Conservation (phyloP, 768 basidiomycete species). For the Xerocomus potaroensis region DNA sequence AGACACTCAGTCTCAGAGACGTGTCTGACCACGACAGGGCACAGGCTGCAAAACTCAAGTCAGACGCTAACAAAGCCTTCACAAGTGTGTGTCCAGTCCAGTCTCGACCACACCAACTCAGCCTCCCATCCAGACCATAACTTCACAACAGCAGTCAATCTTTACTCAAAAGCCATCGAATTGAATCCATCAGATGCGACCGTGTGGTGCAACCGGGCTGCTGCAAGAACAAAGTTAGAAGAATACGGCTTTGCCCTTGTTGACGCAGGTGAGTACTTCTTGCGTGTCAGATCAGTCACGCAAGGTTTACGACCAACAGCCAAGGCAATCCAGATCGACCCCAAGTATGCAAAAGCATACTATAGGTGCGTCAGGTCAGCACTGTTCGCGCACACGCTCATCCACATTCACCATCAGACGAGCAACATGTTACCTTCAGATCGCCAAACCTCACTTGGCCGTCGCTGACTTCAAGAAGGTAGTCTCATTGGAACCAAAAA, state of each 20-base stretch:
- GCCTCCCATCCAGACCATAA: constrained; percentile 49
- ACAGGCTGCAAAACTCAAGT: constrained; percentile 70
- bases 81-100: constrained; percentile 37
- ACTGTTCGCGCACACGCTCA: neutral
- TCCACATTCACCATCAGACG: constrained; percentile 46
- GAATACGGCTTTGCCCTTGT: constrained; percentile 89
- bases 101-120: neutral
- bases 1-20: constrained; percentile 46
- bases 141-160: constrained; percentile 67
- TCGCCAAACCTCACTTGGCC: constrained; percentile 81
- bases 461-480: constrained; percentile 86
- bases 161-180: constrained; percentile 84
- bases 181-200: constrained; percentile 86
- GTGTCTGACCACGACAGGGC: constrained; percentile 69
- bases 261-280: constrained; percentile 68
- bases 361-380: constrained; percentile 52
- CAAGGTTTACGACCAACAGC: constrained; percentile 39
- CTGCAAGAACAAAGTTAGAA: constrained; percentile 88
- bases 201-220: constrained; percentile 92
- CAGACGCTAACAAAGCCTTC: constrained; percentile 87
- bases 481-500: constrained; percentile 78
- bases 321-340: constrained; percentile 83
- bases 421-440: constrained; percentile 87
- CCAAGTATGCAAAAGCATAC: constrained; percentile 87
- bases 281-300: constrained; percentile 5